phyloP scores from a whole-genome alignment of 208 protist species.

The Histomonas meleagridis region DNA sequence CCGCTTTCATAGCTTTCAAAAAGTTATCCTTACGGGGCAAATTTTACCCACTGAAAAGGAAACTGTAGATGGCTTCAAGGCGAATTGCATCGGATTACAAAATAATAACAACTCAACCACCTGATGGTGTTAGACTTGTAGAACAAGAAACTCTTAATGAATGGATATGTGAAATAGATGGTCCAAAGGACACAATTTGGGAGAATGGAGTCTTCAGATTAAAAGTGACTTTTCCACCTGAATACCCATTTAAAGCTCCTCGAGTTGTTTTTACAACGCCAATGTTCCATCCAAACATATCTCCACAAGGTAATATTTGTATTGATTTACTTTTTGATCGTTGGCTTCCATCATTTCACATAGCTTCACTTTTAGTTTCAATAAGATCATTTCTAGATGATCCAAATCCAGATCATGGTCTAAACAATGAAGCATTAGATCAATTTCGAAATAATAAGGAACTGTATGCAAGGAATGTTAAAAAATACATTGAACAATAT shows the following conservation, averaged over 20 bases:
- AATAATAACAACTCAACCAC: conserved; percentile 22
- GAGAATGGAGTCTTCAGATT: conserved; percentile 54
- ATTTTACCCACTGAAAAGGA: too few species aligned
- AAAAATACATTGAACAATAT: background rate
- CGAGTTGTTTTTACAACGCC: conserved; percentile 1
- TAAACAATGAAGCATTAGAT: conserved; percentile 32
- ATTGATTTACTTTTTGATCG: conserved; percentile 14
- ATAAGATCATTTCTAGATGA: conserved; percentile 35
- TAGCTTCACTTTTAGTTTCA: conserved; percentile 26
- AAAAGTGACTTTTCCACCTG: conserved; percentile 50
- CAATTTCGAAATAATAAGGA: conserved; percentile 22
- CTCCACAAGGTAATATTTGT: background rate
- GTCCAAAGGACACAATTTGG: conserved; percentile 51
- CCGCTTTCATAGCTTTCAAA: too few species aligned
- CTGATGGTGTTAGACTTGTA: background rate
- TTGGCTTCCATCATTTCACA: conserved; percentile 8
- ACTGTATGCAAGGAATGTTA: background rate
- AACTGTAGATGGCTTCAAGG: too few species aligned
- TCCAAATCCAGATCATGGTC: conserved; percentile 1
- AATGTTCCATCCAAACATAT: conserved; percentile 35
- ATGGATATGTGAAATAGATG: conserved; percentile 43
- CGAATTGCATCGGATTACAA: conserved; percentile 10
- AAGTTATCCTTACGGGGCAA: too few species aligned
- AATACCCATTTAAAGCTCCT: conserved; percentile 62
- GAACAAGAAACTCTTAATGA: background rate